Conservation (phyloP, 257 asterid genomes). For the Galeopsis tetrahit region DNA sequence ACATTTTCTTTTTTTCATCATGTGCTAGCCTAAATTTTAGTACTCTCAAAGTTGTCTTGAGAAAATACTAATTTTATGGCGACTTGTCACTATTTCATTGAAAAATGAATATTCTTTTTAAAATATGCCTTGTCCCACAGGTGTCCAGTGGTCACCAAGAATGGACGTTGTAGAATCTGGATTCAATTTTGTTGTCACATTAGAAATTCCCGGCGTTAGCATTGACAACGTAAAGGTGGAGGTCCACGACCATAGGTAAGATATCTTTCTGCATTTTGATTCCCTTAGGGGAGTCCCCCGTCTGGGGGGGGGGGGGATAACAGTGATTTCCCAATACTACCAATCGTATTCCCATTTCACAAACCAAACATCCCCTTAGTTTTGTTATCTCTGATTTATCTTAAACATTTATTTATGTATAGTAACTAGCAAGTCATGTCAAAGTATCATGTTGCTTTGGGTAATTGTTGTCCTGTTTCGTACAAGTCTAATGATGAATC, state of each 20-base stretch:
- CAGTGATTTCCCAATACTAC: not conserved
- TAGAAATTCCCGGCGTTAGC: constrained; percentile 81
- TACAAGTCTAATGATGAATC: constrained; percentile 21
- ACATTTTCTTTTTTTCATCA: constrained; percentile 2
- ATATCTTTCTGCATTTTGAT: not conserved
- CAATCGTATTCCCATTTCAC: not conserved
- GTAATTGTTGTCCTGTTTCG: not conserved
- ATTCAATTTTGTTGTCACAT: constrained; percentile 48
- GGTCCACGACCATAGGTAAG: constrained; percentile 62
- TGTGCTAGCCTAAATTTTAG: not conserved
- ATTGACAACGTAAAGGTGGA: constrained; percentile 63
- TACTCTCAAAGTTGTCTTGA: not conserved
- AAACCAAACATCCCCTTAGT: not conserved
- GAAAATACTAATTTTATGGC: not conserved
- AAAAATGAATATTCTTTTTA: constrained; percentile 10
- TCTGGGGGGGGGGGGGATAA: not conserved
- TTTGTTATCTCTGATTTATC: not conserved
- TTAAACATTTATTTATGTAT: not conserved
- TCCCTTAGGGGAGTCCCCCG: not conserved
- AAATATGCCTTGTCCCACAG: constrained; percentile 38
- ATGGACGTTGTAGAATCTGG: constrained; percentile 82
- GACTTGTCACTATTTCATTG: not conserved
- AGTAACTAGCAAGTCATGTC: not conserved
- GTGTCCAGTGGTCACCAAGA: constrained; percentile 62
- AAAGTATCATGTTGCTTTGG: not conserved